These are phyloP conservation scores for Solanum rostratum DNA, from an alignment of 257 asterid species.

Conservation along the genomic window DNA sequence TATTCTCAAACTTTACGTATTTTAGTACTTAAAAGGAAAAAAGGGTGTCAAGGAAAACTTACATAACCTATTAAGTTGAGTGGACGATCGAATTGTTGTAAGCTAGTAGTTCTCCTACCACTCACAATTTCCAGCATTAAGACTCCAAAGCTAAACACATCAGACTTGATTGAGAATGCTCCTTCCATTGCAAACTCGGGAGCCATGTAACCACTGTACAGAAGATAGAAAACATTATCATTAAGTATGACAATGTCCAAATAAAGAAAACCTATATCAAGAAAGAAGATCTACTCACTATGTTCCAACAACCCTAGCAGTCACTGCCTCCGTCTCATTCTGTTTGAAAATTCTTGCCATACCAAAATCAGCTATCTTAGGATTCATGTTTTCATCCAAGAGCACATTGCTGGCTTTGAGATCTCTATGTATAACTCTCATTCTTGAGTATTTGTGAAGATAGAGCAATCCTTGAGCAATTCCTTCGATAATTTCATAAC, in stretches of 20 bases:
- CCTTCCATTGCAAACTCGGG: slow-evolving; percentile 70
- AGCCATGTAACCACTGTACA: slow-evolving; percentile 55
- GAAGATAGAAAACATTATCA: neutral
- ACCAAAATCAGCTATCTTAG: slow-evolving; percentile 63
- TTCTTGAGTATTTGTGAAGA: neutral
- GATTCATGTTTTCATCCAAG: slow-evolving; percentile 31
- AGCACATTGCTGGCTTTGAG: neutral
- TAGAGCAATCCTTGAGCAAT: neutral
- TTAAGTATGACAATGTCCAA: neutral
- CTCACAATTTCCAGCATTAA: slow-evolving; percentile 44
- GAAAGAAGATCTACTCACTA: slow-evolving; percentile 20
- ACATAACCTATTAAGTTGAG: slow-evolving; percentile 48
- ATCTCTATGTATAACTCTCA: neutral
- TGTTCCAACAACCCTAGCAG: slow-evolving; percentile 45
- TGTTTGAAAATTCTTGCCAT: slow-evolving; percentile 49
- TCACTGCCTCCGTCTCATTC: slow-evolving; percentile 30
- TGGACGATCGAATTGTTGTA: slow-evolving; percentile 30
- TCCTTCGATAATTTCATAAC: slow-evolving; percentile 15
- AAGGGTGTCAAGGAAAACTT: slow-evolving; percentile 3
- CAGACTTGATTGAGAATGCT: slow-evolving; percentile 48
- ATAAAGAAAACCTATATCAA: neutral
- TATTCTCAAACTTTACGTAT: neutral
- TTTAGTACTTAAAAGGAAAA: neutral
- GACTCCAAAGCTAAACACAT: slow-evolving; percentile 53
- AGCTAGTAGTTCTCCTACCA: slow-evolving; percentile 36